These are phyloP conservation scores for Phoma herbarum DNA, from an alignment of 2,329 filamentous ascomycete genomes.

Conservation along the genomic window DNA sequence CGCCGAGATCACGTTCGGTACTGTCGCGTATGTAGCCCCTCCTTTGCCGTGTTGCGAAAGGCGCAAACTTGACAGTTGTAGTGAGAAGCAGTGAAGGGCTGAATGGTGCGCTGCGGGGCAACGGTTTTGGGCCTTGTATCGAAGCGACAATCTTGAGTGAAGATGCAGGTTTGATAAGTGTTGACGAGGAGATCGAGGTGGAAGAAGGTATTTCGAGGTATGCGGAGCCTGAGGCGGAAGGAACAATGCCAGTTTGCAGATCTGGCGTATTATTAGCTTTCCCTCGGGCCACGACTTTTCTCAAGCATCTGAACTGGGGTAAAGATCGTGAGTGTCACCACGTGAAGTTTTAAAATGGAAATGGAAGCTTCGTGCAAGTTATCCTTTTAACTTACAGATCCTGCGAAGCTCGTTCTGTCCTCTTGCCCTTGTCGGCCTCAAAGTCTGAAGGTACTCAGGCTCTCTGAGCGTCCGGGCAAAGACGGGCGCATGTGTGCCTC, in stretches of 20 bases:
- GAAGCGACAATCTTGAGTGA: constrained; percentile 92
- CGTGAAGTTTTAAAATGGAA: background rate
- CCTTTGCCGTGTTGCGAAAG: constrained; percentile 85
- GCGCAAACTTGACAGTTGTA: constrained; percentile 95
- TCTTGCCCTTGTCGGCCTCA: constrained; percentile 65
- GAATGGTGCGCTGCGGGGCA: constrained; percentile 89
- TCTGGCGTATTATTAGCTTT: constrained; percentile 62
- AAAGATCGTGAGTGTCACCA: background rate
- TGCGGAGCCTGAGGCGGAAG: constrained; percentile 91
- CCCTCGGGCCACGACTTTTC: background rate
- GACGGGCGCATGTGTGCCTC: constrained; percentile 76
- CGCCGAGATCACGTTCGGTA: constrained; percentile 86
- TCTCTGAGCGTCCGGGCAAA: constrained; percentile 66
- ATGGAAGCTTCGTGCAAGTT: background rate
- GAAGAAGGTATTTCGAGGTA: constrained; percentile 73
- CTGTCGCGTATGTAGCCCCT: constrained; percentile 87
- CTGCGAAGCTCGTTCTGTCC: constrained; percentile 78
- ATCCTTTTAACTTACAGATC: constrained; percentile 72
- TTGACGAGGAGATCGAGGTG: constrained; percentile 49
- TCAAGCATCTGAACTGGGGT: too few species aligned
- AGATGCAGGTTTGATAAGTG: constrained; percentile 63
- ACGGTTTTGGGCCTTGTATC: constrained; percentile 89
- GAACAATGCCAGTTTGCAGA: constrained; percentile 89
- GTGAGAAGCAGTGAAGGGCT: constrained; percentile 90
- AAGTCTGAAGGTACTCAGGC: constrained; percentile 55